Base-by-base conservation (phyloP, 352 stramenopile genomes). In the Globisporangium paddicum region DNA sequence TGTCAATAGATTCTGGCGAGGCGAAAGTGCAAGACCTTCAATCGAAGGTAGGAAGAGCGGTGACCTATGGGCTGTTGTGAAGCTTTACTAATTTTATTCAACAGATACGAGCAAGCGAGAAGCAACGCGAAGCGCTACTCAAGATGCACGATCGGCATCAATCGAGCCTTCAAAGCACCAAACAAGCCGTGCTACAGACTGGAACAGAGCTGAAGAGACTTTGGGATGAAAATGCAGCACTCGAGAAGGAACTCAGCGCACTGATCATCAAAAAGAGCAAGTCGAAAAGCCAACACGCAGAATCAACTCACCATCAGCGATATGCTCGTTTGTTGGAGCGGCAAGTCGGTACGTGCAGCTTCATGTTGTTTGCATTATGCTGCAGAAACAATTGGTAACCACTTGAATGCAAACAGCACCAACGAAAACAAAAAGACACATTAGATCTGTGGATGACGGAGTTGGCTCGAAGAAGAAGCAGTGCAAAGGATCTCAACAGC, bases 311-410 rank as follows among this genome's bases (percentile, higher is more conserved):
- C 18, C 48, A 58, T 16, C 26, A 51, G 11, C 42, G 58, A 46
- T 64, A 58, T 18, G 40, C 58, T 40, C 48, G 58, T 1, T 40
- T 64, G 35, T 14, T 64, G 37, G 48, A 50, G 58, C 58, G 58
- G 11, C 58, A 64, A 58, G 50, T 58, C 9, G 58, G 58, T 64
- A 56, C n/a, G 55, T 21, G 37, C n/a, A 5, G 14, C 25, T 14
- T 40, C 2, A 0, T 2, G 42, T 21, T 52, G n/a, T 16, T 26
- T 30, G 5, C 5, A 3, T 19, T 42, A 51, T 28, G 13, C 1
- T 7, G 13, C 19, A 42, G 18, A 34, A 5, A n/a, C 50, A n/a
- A 35, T n/a, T 23, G 18, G 26, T 16, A 51, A 9, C 19, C 5
- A 18, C 11, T 30, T 61, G 35, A 35, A 28, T 19, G 2, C 16